Conservation (phyloP, 345 rosid genomes). For the Lumnitzera racemosa region DNA sequence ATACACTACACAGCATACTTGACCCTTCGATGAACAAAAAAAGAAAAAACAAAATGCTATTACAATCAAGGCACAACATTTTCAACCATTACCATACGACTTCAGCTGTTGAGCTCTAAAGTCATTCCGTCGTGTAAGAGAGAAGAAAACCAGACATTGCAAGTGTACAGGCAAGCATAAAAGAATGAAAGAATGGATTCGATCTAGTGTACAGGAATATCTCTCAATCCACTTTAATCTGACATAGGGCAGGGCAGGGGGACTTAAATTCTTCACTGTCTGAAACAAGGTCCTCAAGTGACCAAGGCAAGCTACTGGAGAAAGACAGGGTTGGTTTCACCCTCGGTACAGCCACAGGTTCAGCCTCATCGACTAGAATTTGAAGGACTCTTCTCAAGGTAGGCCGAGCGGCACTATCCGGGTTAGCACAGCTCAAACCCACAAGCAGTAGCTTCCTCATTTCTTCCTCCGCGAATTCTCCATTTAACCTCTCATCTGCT, state of each 20-base stretch:
- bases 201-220: too few species aligned
- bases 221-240: constrained; percentile 13
- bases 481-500: constrained; percentile 62
- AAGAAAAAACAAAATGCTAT: too few species aligned
- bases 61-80: too few species aligned
- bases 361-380: constrained; percentile 63
- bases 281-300: constrained; percentile 77
- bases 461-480: constrained; percentile 50
- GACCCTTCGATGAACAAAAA: too few species aligned
- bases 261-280: constrained; percentile 34
- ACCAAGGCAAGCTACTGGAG: constrained; percentile 44
- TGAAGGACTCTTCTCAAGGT: constrained; percentile 82
- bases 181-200: constrained; percentile 26
- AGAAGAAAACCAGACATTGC: constrained; percentile 8
- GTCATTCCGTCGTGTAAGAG: neutral
- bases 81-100: constrained; percentile 20
- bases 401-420: constrained; percentile 69
- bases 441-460: constrained; percentile 80
- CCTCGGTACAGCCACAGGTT: constrained; percentile 45
- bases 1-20: too few species aligned
- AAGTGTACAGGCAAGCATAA: constrained; percentile 8
- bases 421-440: constrained; percentile 81
- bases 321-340: constrained; percentile 75
- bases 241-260: neutral
- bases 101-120: constrained; percentile 21